Evolutionary conservation across 177 flowering plant species (phyloP), one percentile per base, ranked within the genome.

Genomic region (Viscum album): DNA sequence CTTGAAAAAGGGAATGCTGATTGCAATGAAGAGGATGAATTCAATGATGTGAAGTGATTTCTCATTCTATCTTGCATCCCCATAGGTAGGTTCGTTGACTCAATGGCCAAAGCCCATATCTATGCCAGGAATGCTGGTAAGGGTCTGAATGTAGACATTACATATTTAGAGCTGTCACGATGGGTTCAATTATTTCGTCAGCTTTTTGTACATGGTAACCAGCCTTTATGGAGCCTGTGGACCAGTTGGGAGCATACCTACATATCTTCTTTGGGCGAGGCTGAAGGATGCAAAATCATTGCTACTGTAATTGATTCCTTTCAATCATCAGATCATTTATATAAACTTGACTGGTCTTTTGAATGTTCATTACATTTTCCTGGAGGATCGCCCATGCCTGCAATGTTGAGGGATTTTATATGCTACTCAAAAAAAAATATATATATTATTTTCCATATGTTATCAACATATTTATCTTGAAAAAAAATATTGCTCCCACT

Each of bases 201-300:
- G 76, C 94, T 95, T 72, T 76, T 92, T 45, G 77, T 78, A 73
- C 83, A 72, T 73, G 99, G 99, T 0, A 86, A 84, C 75, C 81
- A 45, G 70, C 79, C 80, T 67, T 4, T 75, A 24, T 87, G 96
- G 97, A 92, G 98, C 78, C 85, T 95, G 37, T 85, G 78, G 6
- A 70, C 79, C 58, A 95, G 99, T 81, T 92, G 89, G 89, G 91
- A 95, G 75, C 94, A 90, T 66, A 86, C 85, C 10, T 95, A 95
- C 78, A 80, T 89, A n/a, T 88, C 92, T 68, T 85, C 92, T 33
- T 75, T 95, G 1, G 97, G 99, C 45, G 90, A 82, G 69, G 74
- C 77, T 56, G 84, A 77, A 47, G 97, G 96, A 63, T 74, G 70
- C 54, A 75, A 79, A 63, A 81, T 88, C 64, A 68, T 90, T 35